Evolutionary conservation across 1,139 yeast genomes (phyloP).

Genomic region (Suhomyces choctaworum): DNA sequence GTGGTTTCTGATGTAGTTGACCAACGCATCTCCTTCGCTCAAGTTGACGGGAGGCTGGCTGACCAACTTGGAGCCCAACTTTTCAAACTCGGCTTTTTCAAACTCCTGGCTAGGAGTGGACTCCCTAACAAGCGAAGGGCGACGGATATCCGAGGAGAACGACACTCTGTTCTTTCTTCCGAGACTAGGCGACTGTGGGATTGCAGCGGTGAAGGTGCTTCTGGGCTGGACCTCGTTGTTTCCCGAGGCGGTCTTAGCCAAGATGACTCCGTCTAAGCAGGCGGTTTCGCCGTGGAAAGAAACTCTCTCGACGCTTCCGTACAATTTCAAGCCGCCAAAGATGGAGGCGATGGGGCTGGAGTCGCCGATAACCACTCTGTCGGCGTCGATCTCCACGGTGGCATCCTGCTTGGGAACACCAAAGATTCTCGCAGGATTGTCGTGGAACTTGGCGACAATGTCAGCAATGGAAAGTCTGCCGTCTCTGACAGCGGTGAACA

Average conservation of each 20-base stretch:
- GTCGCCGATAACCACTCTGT: slow-evolving; percentile 54
- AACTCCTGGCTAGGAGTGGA: slow-evolving; percentile 22
- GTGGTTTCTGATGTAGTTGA: slow-evolving; percentile 71
- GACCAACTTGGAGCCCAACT: slow-evolving; percentile 68
- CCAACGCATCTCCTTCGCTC: slow-evolving; percentile 75
- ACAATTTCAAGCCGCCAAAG: slow-evolving; percentile 41
- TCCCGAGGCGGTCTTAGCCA: slow-evolving; percentile 62
- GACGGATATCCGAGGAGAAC: slow-evolving; percentile 42
- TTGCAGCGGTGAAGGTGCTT: slow-evolving; percentile 37
- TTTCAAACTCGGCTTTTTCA: slow-evolving; percentile 48
- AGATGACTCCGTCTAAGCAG: slow-evolving; percentile 76
- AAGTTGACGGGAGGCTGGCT: slow-evolving; percentile 70
- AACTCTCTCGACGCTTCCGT: slow-evolving; percentile 89
- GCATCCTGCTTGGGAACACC: slow-evolving; percentile 81
- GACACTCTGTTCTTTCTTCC: slow-evolving; percentile 49
- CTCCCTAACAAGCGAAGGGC: slow-evolving; percentile 44
- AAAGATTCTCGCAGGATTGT: slow-evolving; percentile 80
- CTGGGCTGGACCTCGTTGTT: slow-evolving; percentile 48
- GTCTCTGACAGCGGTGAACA: slow-evolving; percentile 76
- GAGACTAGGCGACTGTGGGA: slow-evolving; percentile 49
- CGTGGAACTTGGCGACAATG: slow-evolving; percentile 71
- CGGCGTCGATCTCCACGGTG: slow-evolving; percentile 78
- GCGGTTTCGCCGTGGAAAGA: slow-evolving; percentile 75
- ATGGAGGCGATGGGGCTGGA: slow-evolving; percentile 38
- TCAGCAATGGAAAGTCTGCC: slow-evolving; percentile 73